Evolutionary conservation across 2,329 filamentous ascomycete genomes (phyloP).

Genomic region (Sclerotinia nivalis): DNA sequence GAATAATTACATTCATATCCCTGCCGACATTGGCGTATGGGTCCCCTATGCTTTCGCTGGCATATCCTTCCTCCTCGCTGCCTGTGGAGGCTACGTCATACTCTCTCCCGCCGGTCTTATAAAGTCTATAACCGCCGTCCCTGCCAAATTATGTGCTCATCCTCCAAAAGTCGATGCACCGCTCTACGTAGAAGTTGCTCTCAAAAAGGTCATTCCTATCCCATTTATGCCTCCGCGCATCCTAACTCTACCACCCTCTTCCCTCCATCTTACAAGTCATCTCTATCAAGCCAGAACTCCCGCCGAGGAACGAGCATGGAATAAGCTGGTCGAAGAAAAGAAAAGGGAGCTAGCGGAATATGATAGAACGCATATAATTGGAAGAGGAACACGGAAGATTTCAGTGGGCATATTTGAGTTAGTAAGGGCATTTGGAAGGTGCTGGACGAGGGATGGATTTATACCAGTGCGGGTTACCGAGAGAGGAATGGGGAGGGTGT

Average conservation of each 20-base stretch:
- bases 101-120: constrained; percentile 60
- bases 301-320: constrained; percentile 31
- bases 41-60: constrained; percentile 58
- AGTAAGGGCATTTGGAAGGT: constrained; percentile 52
- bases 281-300: constrained; percentile 24
- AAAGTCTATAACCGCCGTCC: constrained; percentile 42
- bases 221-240: constrained; percentile 35
- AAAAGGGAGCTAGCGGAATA: constrained; percentile 45
- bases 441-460: constrained; percentile 58
- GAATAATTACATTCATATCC: constrained; percentile 50
- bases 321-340: constrained; percentile 41
- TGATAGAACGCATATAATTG: constrained; percentile 57
- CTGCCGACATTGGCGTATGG: constrained; percentile 56
- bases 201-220: constrained; percentile 39
- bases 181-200: constrained; percentile 54
- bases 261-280: constrained; percentile 12
- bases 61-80: constrained; percentile 60
- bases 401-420: constrained; percentile 46
- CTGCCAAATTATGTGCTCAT: constrained; percentile 26
- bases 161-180: constrained; percentile 8
- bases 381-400: constrained; percentile 56
- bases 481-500: constrained; percentile 37
- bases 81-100: constrained; percentile 61
- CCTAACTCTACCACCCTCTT: constrained; percentile 25
- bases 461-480: constrained; percentile 50